A percentile compares a stretch with the other conserved stretches of the same genome.
These are phyloP conservation scores for Cyanodermella asteris DNA, from an alignment of 2,329 filamentous ascomycete genomes.

Conservation along the genomic window DNA sequence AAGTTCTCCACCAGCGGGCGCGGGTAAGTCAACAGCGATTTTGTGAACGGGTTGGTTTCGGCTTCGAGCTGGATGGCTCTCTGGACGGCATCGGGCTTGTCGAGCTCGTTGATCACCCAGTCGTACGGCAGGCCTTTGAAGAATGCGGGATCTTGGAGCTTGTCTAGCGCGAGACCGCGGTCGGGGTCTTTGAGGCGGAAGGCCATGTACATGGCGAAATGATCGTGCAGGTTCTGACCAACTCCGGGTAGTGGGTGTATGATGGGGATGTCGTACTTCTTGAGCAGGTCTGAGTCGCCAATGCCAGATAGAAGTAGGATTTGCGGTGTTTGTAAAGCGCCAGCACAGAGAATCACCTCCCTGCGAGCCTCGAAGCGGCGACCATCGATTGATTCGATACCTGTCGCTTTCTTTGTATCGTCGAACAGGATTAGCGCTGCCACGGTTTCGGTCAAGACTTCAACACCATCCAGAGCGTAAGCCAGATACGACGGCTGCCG, in stretches of 20 bases:
- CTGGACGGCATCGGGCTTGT: not conserved
- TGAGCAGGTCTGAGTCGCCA: slow-evolving; percentile 31
- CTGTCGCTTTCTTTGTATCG: slow-evolving; percentile 17
- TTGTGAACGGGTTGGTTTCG: no score
- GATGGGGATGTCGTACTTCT: slow-evolving; percentile 30
- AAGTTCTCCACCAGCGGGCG: not conserved
- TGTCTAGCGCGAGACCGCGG: no score
- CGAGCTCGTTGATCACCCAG: no score
- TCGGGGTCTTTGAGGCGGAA: slow-evolving; percentile 1
- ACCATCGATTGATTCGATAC: slow-evolving; percentile 23
- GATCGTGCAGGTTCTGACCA: slow-evolving; percentile 41
- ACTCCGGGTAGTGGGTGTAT: slow-evolving; percentile 37
- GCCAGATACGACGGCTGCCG: slow-evolving; percentile 12
- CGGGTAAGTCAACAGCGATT: no score
- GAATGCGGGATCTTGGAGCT: no score
- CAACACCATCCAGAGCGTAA: slow-evolving; percentile 11
- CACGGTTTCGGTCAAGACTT: slow-evolving; percentile 24
- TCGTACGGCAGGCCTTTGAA: no score
- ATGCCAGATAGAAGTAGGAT: slow-evolving; percentile 42
- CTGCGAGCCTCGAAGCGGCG: slow-evolving; percentile 20
- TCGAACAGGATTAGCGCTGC: slow-evolving; percentile 20
- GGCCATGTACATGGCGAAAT: slow-evolving; percentile 1
- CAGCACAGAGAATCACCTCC: slow-evolving; percentile 26
- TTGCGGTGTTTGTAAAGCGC: slow-evolving; percentile 42
- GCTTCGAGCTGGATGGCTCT: no score